These are phyloP conservation scores for Trametes villosa DNA, from an alignment of 768 basidiomycete species.

Conservation along the genomic window DNA sequence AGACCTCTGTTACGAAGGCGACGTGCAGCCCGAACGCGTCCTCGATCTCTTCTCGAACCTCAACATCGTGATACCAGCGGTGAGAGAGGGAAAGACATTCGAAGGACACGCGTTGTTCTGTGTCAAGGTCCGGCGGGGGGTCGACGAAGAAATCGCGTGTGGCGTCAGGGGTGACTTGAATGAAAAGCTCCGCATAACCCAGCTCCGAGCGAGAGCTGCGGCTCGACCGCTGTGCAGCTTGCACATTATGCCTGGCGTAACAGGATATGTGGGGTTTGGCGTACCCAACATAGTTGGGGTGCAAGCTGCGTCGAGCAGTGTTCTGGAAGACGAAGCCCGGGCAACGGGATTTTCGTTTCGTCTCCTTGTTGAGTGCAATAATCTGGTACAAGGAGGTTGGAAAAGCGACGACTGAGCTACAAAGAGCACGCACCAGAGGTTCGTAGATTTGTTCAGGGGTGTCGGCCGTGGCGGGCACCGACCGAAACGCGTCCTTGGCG, in stretches of 20 bases:
- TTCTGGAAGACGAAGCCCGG: slow-evolving; percentile 11
- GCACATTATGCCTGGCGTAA: background rate
- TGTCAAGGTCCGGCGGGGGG: background rate
- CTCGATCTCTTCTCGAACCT: no score
- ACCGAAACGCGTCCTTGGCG: background rate
- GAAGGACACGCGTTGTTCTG: background rate
- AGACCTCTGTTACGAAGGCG: background rate
- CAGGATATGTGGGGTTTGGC: slow-evolving; percentile 14
- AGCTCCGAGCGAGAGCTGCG: background rate
- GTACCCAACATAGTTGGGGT: background rate
- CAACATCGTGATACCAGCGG: background rate
- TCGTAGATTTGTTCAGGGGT: background rate
- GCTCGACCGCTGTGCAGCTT: background rate
- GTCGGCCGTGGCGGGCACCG: background rate
- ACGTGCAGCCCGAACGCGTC: background rate
- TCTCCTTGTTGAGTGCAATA: background rate
- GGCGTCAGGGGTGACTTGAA: slow-evolving; percentile 4
- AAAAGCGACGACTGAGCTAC: background rate
- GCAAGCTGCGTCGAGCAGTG: background rate
- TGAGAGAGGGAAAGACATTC: background rate
- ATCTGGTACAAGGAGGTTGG: background rate
- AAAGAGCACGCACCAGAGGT: background rate
- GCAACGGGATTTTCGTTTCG: background rate
- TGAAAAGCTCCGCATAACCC: slow-evolving; percentile 17
- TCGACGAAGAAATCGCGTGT: slow-evolving; percentile 14